Evolutionary conservation across 306 rosid species (phyloP).

Genomic region (Comarum palustre): DNA sequence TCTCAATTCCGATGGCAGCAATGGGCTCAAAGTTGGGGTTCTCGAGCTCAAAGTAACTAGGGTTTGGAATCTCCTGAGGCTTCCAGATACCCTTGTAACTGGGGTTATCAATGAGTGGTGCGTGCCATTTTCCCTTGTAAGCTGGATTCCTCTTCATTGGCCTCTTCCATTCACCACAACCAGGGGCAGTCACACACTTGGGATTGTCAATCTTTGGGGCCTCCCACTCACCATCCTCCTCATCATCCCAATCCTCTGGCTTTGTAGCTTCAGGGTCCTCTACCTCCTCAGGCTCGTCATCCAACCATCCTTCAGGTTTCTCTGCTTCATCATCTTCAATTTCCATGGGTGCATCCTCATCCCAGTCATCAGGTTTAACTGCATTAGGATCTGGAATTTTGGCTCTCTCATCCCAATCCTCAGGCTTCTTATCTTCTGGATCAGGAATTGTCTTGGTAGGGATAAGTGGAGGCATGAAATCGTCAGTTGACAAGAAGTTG

Average conservation of each 20-base stretch:
- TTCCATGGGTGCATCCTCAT: conserved; percentile 92
- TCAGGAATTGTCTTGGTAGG: conserved; percentile 89
- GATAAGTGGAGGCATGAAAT: conserved; percentile 79
- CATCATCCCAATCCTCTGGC: conserved; percentile 95
- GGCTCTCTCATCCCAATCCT: conserved; percentile 96
- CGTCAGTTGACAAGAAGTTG: conserved; percentile 68
- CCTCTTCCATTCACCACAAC: conserved; percentile 94
- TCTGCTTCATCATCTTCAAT: conserved; percentile 84
- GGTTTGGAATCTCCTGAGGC: conserved; percentile 80
- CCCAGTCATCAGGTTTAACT: conserved; percentile 97
- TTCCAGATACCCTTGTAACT: conserved; percentile 93
- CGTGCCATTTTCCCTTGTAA: conserved; percentile 93
- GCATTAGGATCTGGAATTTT: conserved; percentile 84
- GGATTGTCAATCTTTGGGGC: conserved; percentile 79
- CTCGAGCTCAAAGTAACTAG: conserved; percentile 68
- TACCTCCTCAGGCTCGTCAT: conserved; percentile 90
- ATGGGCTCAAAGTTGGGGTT: conserved; percentile 80
- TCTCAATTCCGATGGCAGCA: conserved; percentile 90
- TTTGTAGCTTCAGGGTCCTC: conserved; percentile 89
- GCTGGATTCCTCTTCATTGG: conserved; percentile 90
- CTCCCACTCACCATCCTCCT: conserved; percentile 93
- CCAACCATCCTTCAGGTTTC: conserved; percentile 98
- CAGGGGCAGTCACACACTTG: conserved; percentile 69
- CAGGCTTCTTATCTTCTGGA: conserved; percentile 92
- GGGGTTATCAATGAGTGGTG: conserved; percentile 84